Percentiles rank a stretch among this genome's conserved stretches.
Conservation (phyloP, 768 basidiomycete genomes). For the Arthromyces matolae region DNA sequence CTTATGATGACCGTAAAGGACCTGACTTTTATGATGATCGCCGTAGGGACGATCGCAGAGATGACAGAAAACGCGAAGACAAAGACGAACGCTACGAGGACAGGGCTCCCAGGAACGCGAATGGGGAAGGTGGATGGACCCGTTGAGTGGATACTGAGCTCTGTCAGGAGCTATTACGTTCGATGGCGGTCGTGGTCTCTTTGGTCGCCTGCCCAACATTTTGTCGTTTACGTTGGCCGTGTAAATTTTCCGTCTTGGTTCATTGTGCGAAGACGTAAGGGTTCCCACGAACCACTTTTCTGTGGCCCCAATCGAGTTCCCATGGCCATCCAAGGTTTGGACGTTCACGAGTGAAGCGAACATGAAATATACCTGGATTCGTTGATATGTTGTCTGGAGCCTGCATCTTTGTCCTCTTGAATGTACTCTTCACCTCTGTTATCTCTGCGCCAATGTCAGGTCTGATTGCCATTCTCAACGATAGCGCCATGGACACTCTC, state of each 20-base stretch:
- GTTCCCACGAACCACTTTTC: constrained; percentile 13
- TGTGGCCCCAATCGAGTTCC: background rate
- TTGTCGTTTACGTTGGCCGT: constrained; percentile 54
- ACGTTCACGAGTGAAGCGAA: background rate
- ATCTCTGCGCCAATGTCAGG: background rate
- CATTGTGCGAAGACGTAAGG: constrained; percentile 32
- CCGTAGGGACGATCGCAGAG: constrained; percentile 80
- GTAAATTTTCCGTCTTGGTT: constrained; percentile 42
- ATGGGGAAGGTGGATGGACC: constrained; percentile 76
- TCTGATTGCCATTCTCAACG: background rate
- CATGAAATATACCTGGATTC: background rate
- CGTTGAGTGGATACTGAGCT: constrained; percentile 51
- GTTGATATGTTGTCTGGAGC: background rate
- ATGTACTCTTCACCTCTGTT: constrained; percentile 9
- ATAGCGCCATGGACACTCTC: too few species aligned
- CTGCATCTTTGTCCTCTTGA: background rate
- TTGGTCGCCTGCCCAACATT: constrained; percentile 39
- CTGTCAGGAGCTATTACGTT: constrained; percentile 34
- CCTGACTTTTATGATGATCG: constrained; percentile 88
- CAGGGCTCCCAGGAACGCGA: constrained; percentile 65
- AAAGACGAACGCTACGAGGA: constrained; percentile 82
- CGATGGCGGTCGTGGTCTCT: constrained; percentile 45
- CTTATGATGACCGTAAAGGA: constrained; percentile 77
- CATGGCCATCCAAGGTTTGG: constrained; percentile 8
- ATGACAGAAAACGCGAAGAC: constrained; percentile 78